phyloP scores from a whole-genome alignment of 2,329 filamentous ascomycete species.

The Madurella mycetomatis region DNA sequence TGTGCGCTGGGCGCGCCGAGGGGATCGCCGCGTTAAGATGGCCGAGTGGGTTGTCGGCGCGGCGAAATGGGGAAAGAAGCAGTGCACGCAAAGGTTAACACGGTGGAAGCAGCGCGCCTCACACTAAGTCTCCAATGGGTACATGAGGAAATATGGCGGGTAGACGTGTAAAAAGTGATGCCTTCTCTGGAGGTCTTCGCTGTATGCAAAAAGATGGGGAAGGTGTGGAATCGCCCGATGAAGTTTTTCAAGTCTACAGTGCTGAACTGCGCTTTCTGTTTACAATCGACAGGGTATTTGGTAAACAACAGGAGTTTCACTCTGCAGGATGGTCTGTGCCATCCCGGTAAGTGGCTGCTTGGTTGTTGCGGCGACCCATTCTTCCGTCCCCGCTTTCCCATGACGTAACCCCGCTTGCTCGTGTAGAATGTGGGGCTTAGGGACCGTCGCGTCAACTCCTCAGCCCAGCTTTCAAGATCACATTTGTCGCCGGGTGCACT shows the following conservation, averaged over 20 bases:
- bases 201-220: conserved; percentile 1
- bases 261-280: conserved; percentile 18
- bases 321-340: conserved; percentile 15
- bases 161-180: conserved; percentile 10
- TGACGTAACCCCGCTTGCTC: conserved; percentile 18
- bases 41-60: not conserved
- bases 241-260: conserved; percentile 4
- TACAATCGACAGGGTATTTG: conserved; percentile 11
- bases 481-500: not conserved
- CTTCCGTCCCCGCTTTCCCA: conserved; percentile 2
- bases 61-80: not conserved
- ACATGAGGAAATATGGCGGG: conserved; percentile 14
- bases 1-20: not conserved
- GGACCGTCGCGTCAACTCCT: conserved; percentile 21
- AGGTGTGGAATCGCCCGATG: not conserved
- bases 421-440: not conserved
- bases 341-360: conserved; percentile 13
- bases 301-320: conserved; percentile 19
- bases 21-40: not conserved
- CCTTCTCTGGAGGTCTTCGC: conserved; percentile 9
- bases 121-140: conserved; percentile 13
- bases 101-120: conserved; percentile 20
- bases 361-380: conserved; percentile 17
- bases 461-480: not conserved
- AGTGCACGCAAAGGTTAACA: conserved; percentile 8